Evolutionary conservation across 306 rosid genomes (phyloP).

Genomic region (Medicago truncatula): DNA sequence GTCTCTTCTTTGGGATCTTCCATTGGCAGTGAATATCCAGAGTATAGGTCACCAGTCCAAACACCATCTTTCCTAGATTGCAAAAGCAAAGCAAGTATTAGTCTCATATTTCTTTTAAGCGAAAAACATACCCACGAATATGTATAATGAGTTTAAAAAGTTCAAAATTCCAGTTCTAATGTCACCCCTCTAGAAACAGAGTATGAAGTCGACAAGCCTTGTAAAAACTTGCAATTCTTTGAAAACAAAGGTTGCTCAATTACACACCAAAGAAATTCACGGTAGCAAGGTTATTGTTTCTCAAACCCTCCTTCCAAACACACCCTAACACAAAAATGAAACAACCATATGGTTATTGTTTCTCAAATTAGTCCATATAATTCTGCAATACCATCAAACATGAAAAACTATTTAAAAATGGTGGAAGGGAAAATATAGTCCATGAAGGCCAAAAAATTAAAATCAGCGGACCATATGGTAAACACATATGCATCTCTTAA

Average conservation of each 20-base stretch:
- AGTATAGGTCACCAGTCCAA: slow-evolving; percentile 96
- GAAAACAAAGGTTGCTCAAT: not conserved
- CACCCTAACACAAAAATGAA: slow-evolving; percentile 27
- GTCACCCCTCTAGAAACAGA: too few species aligned
- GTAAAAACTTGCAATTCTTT: slow-evolving; percentile 3
- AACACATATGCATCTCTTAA: slow-evolving; percentile 1
- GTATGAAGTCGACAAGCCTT: too few species aligned
- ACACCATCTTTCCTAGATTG: slow-evolving; percentile 77
- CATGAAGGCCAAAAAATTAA: slow-evolving; percentile 5
- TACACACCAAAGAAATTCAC: not conserved
- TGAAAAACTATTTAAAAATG: not conserved
- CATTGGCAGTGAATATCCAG: slow-evolving; percentile 97
- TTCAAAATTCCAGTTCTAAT: too few species aligned
- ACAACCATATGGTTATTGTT: not conserved
- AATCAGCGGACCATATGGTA: not conserved
- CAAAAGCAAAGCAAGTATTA: slow-evolving; percentile 36
- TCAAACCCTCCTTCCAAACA: too few species aligned
- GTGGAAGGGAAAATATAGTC: slow-evolving; percentile 22
- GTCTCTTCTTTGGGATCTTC: slow-evolving; percentile 75
- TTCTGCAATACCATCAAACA: slow-evolving; percentile 13
- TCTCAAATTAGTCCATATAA: not conserved
- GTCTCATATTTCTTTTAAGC: not conserved
- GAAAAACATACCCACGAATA: too few species aligned
- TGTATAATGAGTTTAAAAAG: too few species aligned
- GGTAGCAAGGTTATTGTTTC: not conserved